Conservation (phyloP, 2,329 filamentous ascomycete genomes). For the Periconia sp. region DNA sequence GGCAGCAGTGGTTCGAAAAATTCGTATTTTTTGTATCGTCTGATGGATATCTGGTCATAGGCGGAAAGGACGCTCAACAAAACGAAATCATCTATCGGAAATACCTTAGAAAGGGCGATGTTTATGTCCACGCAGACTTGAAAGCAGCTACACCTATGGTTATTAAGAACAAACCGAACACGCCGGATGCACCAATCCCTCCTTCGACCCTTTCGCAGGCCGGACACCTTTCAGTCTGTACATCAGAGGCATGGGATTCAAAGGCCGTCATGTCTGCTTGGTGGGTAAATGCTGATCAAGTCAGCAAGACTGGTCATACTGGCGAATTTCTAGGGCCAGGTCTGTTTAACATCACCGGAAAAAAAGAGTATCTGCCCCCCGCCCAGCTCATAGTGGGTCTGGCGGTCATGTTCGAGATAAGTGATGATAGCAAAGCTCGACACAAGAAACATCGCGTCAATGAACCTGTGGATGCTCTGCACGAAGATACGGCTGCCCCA, state of each 20-base stretch:
- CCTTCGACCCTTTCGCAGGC: constrained; percentile 91
- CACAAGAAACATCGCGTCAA: constrained; percentile 74
- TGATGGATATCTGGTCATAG: constrained; percentile 90
- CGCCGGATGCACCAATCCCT: constrained; percentile 81
- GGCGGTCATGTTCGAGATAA: constrained; percentile 83
- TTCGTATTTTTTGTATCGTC: constrained; percentile 95
- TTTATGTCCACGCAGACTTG: constrained; percentile 90
- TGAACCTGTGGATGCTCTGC: constrained; percentile 31
- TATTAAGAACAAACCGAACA: constrained; percentile 82
- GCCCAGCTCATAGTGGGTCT: constrained; percentile 86
- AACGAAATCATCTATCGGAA: constrained; percentile 88
- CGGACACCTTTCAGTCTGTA: constrained; percentile 79
- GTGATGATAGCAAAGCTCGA: constrained; percentile 79
- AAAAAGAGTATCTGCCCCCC: constrained; percentile 89
- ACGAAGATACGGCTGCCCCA: constrained; percentile 19
- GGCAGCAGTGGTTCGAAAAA: constrained; percentile 94
- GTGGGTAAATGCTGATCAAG: constrained; percentile 91
- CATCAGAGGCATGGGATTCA: constrained; percentile 90
- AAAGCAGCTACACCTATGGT: constrained; percentile 82
- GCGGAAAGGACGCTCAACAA: constrained; percentile 84
- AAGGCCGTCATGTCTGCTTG: constrained; percentile 95
- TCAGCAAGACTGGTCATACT: constrained; percentile 78
- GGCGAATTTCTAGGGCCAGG: constrained; percentile 81
- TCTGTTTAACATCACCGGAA: constrained; percentile 77
- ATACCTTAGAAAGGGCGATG: constrained; percentile 83